These are phyloP conservation scores for Ascocoryne sarcoides DNA, from an alignment of 2,329 filamentous ascomycete genomes.

Conservation along the genomic window DNA sequence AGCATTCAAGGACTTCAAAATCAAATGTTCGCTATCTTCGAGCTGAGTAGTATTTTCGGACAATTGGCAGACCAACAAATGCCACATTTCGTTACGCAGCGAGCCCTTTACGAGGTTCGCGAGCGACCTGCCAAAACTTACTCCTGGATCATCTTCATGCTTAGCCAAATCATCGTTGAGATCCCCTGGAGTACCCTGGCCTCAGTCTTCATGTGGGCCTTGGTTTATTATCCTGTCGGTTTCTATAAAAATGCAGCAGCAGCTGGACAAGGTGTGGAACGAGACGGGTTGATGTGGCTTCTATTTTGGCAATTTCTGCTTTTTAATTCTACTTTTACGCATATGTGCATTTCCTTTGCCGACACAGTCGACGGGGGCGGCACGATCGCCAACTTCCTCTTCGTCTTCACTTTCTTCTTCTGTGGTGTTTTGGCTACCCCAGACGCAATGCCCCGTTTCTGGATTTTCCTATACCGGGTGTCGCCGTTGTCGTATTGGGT, in stretches of 20 bases:
- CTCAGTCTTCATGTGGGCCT: slow-evolving; percentile 64
- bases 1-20: slow-evolving; percentile 55
- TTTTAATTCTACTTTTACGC: slow-evolving; percentile 71
- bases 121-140: slow-evolving; percentile 74
- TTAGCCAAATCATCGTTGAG: slow-evolving; percentile 69
- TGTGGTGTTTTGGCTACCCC: slow-evolving; percentile 58
- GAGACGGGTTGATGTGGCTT: slow-evolving; percentile 70
- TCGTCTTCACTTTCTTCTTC: slow-evolving; percentile 65
- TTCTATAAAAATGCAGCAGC: slow-evolving; percentile 59
- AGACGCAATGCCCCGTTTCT: slow-evolving; percentile 57
- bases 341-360: slow-evolving; percentile 66
- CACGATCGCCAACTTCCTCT: slow-evolving; percentile 66
- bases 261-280: slow-evolving; percentile 51
- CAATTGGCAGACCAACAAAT: slow-evolving; percentile 69
- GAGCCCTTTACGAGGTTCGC: slow-evolving; percentile 54
- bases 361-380: slow-evolving; percentile 65
- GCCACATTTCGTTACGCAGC: slow-evolving; percentile 49
- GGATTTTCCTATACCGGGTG: slow-evolving; percentile 74
- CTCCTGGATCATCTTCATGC: slow-evolving; percentile 54
- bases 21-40: slow-evolving; percentile 64
- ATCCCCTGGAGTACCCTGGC: slow-evolving; percentile 70
- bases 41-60: slow-evolving; percentile 55
- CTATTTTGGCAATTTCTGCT: slow-evolving; percentile 66
- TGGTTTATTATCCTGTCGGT: slow-evolving; percentile 78
- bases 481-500: slow-evolving; percentile 77